Base-by-base conservation (phyloP, 371 early-diverging fungal genomes). In the Syncephalastrum monosporum region DNA sequence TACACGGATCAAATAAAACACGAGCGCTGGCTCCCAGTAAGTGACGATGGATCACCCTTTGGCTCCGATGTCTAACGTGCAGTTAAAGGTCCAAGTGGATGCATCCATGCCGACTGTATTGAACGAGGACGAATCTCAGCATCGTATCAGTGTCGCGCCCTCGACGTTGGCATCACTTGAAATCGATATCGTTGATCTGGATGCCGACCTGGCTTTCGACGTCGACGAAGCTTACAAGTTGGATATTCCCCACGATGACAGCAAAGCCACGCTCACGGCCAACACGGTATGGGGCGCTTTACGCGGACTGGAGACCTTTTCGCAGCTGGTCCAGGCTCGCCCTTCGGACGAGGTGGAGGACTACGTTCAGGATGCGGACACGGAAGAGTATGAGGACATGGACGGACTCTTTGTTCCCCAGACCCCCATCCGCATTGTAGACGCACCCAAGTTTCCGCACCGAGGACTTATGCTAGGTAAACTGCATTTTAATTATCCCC, bases 201-300 rank as follows among this genome's bases (percentile, higher is more conserved):
- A 72, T 10, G 62, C 71, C n/a, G 65, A 69, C 17, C 68, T 84
- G 27, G 72, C 61, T 42, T 63, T 64, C 50, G 72, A 68, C 4
- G 81, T 79, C n/a, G 75, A 81, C 64, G 91, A 90, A 59, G 85
- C 88, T 5, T 90, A 90, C 64, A 73, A 62, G 6, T 63, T 90
- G 16, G 70, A 79, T 41, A 73, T 90, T 27, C 69, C 77, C 7
- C 67, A 71, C 1, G 65, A 68, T n/a, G 59, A 66, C 16, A 47
- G 42, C 13, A 51, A 41, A 17, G 87, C 82, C 1, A 64, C 63
- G 15, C 75, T 91, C 24, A 71, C 63, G 53, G 79, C 91, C 43
- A 64, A 81, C 46, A 88, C 89, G 3, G 71, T 87, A 29, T 92
- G 83, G 76, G 93, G 93, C 6, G 88, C 90, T 5, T 61, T 92